Evolutionary conservation across 208 protist genomes (phyloP), one percentile per base, ranked within the genome.

Genomic region (Leishmania major): DNA sequence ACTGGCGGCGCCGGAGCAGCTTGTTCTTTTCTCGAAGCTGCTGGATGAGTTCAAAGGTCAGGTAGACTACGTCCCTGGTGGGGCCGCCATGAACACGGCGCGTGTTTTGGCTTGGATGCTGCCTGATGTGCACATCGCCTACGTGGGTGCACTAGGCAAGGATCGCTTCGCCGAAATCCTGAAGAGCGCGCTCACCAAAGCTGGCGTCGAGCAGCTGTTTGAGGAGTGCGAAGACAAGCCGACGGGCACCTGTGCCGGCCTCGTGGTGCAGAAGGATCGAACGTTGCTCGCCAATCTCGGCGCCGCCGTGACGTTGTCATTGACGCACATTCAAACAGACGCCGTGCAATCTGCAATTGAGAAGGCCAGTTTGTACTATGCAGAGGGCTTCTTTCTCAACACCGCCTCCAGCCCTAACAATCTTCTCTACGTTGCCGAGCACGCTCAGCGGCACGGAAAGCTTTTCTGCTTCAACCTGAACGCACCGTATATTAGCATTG

Each of bases 61-160:
- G 19, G 96, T 98, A 7, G 88, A 97, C 70, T 99, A 98, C 82
- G 96, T 99, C n/a, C 94, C 98, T 64, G 99, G 99, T 76, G 99
- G 99, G 53, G 91, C 98, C 40, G 97, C 97, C 4, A 99, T 99
- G 96, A 99, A 99, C 92, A 92, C 97, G 45, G 97, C 98, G 37
- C 92, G 99, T 47, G 88, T 95, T 35, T 84, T 94, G 66, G 84
- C 97, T 60, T 98, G 95, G 94, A 88, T 97, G 81, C 81, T 84
- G n/a, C 86, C 88, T 17, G 57, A 67, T 11, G 76, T 84, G 3
- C 51, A 40, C 13, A 82, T 89, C 28, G 92, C 87, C 74, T 97
- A 90, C 84, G 87, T 97, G 15, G 99, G 99, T 45, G 97, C 94
- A 60, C 91, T 99, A 49, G 99, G 94, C 59, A 87, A 93, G 45